Evolutionary conservation across 2,329 filamentous ascomycete genomes (phyloP).

Genomic region (Fusarium drepaniforme): DNA sequence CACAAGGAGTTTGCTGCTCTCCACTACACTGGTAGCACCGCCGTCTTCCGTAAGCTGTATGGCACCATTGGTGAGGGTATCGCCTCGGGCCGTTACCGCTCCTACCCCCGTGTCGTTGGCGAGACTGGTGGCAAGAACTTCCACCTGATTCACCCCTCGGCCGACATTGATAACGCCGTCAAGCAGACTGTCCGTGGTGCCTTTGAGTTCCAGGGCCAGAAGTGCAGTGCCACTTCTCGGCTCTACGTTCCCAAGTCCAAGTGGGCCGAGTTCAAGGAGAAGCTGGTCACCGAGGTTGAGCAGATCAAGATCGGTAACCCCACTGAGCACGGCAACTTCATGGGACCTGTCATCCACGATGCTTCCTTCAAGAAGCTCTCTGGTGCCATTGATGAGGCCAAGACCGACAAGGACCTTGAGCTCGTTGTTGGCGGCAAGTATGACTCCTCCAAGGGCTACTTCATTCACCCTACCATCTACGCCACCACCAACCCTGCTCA

Average conservation of each 20-base stretch:
- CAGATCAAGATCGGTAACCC: constrained; percentile 79
- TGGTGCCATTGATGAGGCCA: constrained; percentile 83
- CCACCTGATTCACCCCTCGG: constrained; percentile 83
- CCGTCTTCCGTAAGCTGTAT: constrained; percentile 90
- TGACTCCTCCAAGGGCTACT: constrained; percentile 84
- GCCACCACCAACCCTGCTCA: constrained; percentile 79
- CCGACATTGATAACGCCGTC: constrained; percentile 82
- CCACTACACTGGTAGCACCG: constrained; percentile 94
- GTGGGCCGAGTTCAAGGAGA: constrained; percentile 78
- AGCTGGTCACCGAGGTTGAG: constrained; percentile 75
- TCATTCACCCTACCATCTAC: constrained; percentile 87
- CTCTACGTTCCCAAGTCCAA: constrained; percentile 82
- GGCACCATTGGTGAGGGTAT: constrained; percentile 87
- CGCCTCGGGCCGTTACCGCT: constrained; percentile 82
- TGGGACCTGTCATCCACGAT: constrained; percentile 88
- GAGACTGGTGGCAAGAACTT: constrained; percentile 97
- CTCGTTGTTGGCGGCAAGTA: constrained; percentile 82
- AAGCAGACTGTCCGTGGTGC: constrained; percentile 87
- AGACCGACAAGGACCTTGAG: constrained; percentile 78
- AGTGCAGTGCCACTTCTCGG: constrained; percentile 88
- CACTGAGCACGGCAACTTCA: constrained; percentile 79
- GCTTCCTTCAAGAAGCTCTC: constrained; percentile 85
- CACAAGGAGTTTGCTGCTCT: constrained; percentile 90
- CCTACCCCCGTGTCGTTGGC: constrained; percentile 90
- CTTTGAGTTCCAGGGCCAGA: constrained; percentile 93